A percentile compares a stretch with the other conserved stretches of the same genome.
phyloP scores from a whole-genome alignment of 2,329 filamentous ascomycete species.

The Ceratocystis albifundus region DNA sequence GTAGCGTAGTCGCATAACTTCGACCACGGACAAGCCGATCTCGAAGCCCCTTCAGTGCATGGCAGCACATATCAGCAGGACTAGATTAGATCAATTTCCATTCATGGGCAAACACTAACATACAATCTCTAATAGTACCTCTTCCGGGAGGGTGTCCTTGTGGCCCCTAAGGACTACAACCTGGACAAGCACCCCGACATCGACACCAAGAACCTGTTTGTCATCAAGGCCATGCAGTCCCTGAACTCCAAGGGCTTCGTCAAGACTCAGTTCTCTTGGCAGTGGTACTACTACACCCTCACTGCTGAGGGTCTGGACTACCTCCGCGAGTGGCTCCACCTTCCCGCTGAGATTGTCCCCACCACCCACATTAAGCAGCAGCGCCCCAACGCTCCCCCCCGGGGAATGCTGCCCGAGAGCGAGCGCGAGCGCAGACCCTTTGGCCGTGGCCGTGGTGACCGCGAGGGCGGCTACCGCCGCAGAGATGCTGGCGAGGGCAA shows the following conservation, averaged over 20 bases:
- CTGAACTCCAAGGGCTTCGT: conserved; percentile 95
- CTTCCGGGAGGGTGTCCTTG: conserved; percentile 86
- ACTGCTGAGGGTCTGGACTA: conserved; percentile 99
- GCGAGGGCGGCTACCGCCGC: conserved; percentile 84
- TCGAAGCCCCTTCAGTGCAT: no score
- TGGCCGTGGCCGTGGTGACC: conserved; percentile 67
- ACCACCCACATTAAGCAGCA: conserved; percentile 99
- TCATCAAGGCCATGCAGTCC: conserved; percentile 98
- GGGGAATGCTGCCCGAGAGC: conserved; percentile 91
- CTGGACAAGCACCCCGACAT: conserved; percentile 95
- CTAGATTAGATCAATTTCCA: background rate
- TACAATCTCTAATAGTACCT: conserved; percentile 57
- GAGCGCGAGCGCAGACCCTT: conserved; percentile 73
- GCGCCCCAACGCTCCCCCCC: conserved; percentile 93
- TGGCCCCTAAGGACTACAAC: conserved; percentile 99
- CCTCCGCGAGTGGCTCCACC: conserved; percentile 99
- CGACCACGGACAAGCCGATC: conserved; percentile 15
- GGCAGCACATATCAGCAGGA: no score
- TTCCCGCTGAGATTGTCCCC: conserved; percentile 97
- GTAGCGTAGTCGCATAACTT: background rate
- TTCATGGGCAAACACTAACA: conserved; percentile 18
- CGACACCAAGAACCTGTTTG: conserved; percentile 98
- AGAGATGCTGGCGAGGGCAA: conserved; percentile 77
- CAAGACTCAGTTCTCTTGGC: conserved; percentile 99
- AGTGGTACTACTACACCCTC: conserved; percentile 99